Evolutionary conservation across 805 yeast genomes (phyloP), one percentile per base, ranked within the genome.

Genomic region (Cyberlindnera sargentensis): DNA sequence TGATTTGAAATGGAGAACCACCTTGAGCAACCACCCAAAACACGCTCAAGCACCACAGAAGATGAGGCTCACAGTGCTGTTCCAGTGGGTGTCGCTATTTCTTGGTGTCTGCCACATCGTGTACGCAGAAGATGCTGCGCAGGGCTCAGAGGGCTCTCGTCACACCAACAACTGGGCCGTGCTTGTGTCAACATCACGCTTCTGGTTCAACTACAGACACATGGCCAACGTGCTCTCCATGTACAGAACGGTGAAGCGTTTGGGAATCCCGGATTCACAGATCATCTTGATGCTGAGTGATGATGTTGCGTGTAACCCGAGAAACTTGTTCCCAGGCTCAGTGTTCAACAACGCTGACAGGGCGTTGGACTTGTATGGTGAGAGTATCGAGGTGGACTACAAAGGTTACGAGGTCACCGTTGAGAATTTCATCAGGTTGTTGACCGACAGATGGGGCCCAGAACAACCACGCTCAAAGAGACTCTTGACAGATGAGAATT

Each of bases 341-440:
- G 96, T 93, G 6, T 93, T 84, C 74, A 93, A 93, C 61, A 91
- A 90, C 60, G 86, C 84, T 60, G 95, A 89, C 62, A 83, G 95
- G 57, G 93, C 84, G 8, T 73, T 93, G 37, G 99, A 93, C 61
- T 70, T 93, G 37, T 93, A 93, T 60, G 98, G 99, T 37, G 96
- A 87, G 51, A 82, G 82, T 57, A 85, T 93, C 34, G 98, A 93
- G 62, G 98, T 93, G 10, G 99, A 93, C 64, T 93, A 89, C 62
- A 70, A 97, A 49, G 99, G 99, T 1, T 93, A 93, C 60, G 99
- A 93, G 55, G 99, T 93, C 25, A 93, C 99, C 0, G 99, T 93
- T 24, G 98, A 93, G 62, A 91, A 89, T 62, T 91, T 93, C 54
- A 80, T 93, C n/a, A 72, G 99, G 48, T 67, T 93, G 45, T 66